These are phyloP conservation scores for Flueggea neowawraea DNA, from an alignment of 441 rosid genomes.

Conservation along the genomic window DNA sequence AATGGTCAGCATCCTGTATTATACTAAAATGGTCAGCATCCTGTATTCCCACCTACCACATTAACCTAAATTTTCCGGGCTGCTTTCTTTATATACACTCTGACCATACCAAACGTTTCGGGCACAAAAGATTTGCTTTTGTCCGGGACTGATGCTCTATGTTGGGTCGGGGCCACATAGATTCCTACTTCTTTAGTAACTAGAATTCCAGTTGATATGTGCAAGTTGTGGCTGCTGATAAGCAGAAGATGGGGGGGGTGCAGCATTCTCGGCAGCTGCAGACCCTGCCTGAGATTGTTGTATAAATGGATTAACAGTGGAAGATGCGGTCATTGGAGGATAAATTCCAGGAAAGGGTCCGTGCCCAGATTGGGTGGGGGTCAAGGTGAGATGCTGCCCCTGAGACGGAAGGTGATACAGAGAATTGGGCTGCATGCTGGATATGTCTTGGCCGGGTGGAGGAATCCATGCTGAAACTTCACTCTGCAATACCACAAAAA, in stretches of 20 bases:
- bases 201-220: conserved; percentile 55
- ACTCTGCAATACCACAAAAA: conserved; percentile 37
- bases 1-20: conserved; percentile 31
- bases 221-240: conserved; percentile 68
- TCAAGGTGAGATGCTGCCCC: conserved; percentile 67
- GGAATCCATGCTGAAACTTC: conserved; percentile 68
- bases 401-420: conserved; percentile 60
- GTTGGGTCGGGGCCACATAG: conserved; percentile 7
- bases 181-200: conserved; percentile 31
- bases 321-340: conserved; percentile 48
- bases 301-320: conserved; percentile 48
- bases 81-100: conserved; percentile 67
- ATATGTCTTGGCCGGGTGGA: conserved; percentile 60
- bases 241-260: conserved; percentile 51
- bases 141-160: conserved; percentile 13
- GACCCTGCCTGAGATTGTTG: conserved; percentile 53
- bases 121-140: conserved; percentile 9
- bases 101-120: conserved; percentile 29
- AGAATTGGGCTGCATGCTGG: conserved; percentile 61
- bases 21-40: too few relatives aligned
- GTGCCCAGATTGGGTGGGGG: conserved; percentile 71
- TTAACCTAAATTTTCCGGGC: too few relatives aligned
- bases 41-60: conserved; percentile 22
- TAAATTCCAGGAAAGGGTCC: conserved; percentile 57
- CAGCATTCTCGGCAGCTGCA: conserved; percentile 42